Evolutionary conservation across 2,329 filamentous ascomycete genomes (phyloP), one percentile per base, ranked within the genome.

Genomic region (Neonectria coccinea): DNA sequence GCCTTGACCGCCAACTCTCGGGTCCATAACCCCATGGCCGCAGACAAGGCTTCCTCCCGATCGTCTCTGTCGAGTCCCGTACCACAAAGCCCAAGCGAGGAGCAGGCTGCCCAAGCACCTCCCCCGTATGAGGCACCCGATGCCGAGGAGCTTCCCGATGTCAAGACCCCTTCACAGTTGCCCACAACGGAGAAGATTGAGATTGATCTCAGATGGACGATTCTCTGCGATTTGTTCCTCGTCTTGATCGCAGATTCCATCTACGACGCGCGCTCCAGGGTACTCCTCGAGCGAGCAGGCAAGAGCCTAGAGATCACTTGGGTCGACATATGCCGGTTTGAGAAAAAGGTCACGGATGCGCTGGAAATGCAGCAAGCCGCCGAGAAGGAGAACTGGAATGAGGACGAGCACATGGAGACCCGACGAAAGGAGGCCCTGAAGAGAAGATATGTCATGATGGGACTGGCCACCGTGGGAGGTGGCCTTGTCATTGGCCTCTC

Each of bases 281-380:
- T 90, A 44, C 83, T 99, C 29, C 82, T 99, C 6, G 95, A 98
- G 79, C 85, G 88, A 59, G 93, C 98, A 1, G 96, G 91, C 39
- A 85, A 88, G 56, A 91, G 91, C 65, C 86, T 99, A 71, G 89
- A 92, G 45, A 90, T 99, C 8, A 86, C 91, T 12, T 97, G 93
- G 93, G 84, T 97, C 58, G 96, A 99, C 70, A 97, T 98, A 62
- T 97, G 94, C 79, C 90, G 93, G 42, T 99, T 99, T 74, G 96
- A 99, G 80, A 98, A 97, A 81, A 91, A 94, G 57, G 93, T 99
- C 6, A 97, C 96, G 8, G 96, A 99, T 79, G 94, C 96, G 1
- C 83, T 99, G 22, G 96, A 99, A 79, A 97, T 99, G 93, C 95
- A 98, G 79, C 94, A 98, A 78, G 90, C 92, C 51, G 93, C 93